Base-by-base conservation (phyloP, 2,329 filamentous ascomycete species). In the Apiospora hydei region DNA sequence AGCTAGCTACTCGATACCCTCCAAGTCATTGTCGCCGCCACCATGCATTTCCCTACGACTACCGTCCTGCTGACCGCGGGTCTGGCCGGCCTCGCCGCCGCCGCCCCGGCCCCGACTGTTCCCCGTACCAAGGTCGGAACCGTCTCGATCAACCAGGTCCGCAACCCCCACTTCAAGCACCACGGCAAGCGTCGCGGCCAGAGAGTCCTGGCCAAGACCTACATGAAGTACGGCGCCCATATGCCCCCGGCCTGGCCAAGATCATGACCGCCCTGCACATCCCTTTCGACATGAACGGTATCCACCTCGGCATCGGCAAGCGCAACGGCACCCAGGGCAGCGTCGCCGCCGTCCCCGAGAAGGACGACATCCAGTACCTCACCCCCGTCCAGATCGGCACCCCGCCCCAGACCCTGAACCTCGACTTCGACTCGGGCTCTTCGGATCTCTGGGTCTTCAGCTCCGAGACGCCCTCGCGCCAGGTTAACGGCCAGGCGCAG, bases 361-460 rank as follows among this genome's bases (percentile, higher is more conserved):
- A 74, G 44, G 67, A 49, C 53, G 69, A 67, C 57, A 64, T 70
- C 53, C 53, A 70, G 69, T 70, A 67, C 53, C 41, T 70, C 43
- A 70, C 69, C 24, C 69, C 69, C 18, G 69, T 70, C 43, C 72
- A 78, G 67, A 82, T 83, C 44, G 81, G 81, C 13, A 82, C 83
- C 7, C 84, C 84, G 11, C 78, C 82, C 4, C 82, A 86, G 75
- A 83, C 81, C 0, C 77, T 86, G 67, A 81, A 83, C 47, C 76
- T 86, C 68, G 81, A 85, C 74, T 84, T 86, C 67, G 84, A 86
- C 72, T 86, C 85, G 1, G 85, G 84, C 0, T 86, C 84, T 2
- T 83, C 84, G 14, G 84, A 87, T 71, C 78, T 86, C 34, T 86
- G 85, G 85, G 85, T 87, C 0, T 86, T 86, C 75, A 85, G 83